These are phyloP conservation scores for Microdochium bolleyi DNA, from an alignment of 2,329 filamentous ascomycete species.

Conservation along the genomic window DNA sequence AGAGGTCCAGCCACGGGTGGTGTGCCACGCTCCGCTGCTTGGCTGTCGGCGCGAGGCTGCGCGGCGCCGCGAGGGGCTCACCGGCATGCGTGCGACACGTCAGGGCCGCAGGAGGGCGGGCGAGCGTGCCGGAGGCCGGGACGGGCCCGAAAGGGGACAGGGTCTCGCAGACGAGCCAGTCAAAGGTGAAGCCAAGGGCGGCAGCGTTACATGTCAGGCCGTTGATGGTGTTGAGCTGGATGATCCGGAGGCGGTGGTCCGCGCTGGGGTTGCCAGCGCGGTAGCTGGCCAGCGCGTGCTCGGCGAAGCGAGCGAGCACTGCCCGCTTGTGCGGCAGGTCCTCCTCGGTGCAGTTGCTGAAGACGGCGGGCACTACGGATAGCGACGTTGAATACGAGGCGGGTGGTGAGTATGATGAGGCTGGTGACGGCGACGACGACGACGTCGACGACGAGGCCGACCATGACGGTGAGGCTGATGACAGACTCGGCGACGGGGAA, in stretches of 20 bases:
- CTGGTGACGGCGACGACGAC: too few species aligned
- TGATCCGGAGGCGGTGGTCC: constrained; percentile 2
- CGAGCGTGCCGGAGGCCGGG: background rate
- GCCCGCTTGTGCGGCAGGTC: background rate
- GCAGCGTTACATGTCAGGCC: constrained; percentile 3
- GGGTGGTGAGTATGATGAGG: too few species aligned
- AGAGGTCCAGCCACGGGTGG: constrained; percentile 5
- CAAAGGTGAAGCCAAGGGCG: constrained; percentile 1
- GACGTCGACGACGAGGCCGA: too few species aligned
- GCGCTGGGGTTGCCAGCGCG: background rate
- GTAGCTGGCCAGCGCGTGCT: constrained; percentile 3
- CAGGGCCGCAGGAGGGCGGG: background rate
- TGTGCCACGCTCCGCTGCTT: constrained; percentile 2
- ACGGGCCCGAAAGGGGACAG: background rate
- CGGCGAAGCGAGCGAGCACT: background rate
- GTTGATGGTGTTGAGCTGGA: constrained; percentile 5
- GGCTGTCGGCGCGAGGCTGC: constrained; percentile 1
- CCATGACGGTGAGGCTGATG: too few species aligned
- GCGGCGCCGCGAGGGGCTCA: background rate
- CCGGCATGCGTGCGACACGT: background rate
- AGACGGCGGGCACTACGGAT: too few species aligned
- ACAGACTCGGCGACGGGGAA: too few species aligned
- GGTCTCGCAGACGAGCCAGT: constrained; percentile 2
- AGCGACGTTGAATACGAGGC: too few species aligned
- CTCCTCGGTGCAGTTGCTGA: background rate